Evolutionary conservation across 2,329 filamentous ascomycete species (phyloP).

Genomic region (Neodidymelliopsis sp.): DNA sequence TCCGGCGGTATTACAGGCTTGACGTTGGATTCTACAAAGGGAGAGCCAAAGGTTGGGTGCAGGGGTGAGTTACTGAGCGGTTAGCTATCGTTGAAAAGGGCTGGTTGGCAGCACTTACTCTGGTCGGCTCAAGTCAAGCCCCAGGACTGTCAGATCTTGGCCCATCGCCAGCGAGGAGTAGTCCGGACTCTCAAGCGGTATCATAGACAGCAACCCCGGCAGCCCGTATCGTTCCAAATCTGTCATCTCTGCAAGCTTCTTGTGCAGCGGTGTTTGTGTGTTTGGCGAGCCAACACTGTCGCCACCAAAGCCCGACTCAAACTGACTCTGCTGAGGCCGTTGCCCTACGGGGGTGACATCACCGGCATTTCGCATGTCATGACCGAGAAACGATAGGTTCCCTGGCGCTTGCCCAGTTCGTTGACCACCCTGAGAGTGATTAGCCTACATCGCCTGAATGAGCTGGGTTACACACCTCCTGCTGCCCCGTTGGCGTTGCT

Average conservation of each 20-base stretch:
- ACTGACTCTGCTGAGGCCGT: constrained; percentile 40
- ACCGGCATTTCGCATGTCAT: constrained; percentile 29
- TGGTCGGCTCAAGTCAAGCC: constrained; percentile 68
- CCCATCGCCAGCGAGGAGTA: constrained; percentile 63
- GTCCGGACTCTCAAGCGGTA: constrained; percentile 62
- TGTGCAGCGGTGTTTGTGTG: constrained; percentile 49
- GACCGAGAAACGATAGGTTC: constrained; percentile 41
- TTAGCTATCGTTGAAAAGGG: constrained; percentile 25
- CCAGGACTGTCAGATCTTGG: constrained; percentile 69
- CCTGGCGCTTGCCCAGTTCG: constrained; percentile 37
- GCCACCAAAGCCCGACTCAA: constrained; percentile 42
- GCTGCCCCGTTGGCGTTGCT: constrained; percentile 31
- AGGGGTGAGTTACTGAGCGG: constrained; percentile 58
- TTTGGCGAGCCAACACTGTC: constrained; percentile 41
- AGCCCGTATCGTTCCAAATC: constrained; percentile 68
- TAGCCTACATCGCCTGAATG: constrained; percentile 3
- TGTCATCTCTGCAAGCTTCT: constrained; percentile 64
- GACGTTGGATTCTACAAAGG: constrained; percentile 66
- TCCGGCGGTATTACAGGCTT: constrained; percentile 67
- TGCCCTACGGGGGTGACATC: constrained; percentile 36
- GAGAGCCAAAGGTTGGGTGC: constrained; percentile 69
- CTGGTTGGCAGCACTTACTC: constrained; percentile 57
- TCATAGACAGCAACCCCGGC: constrained; percentile 65
- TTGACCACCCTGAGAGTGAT: constrained; percentile 30
- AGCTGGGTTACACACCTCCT: constrained; percentile 46